A percentile compares a stretch with the other conserved stretches of the same genome.
These are phyloP conservation scores for Achaetomium macrosporum DNA, from an alignment of 2,329 filamentous ascomycete genomes.

Conservation along the genomic window DNA sequence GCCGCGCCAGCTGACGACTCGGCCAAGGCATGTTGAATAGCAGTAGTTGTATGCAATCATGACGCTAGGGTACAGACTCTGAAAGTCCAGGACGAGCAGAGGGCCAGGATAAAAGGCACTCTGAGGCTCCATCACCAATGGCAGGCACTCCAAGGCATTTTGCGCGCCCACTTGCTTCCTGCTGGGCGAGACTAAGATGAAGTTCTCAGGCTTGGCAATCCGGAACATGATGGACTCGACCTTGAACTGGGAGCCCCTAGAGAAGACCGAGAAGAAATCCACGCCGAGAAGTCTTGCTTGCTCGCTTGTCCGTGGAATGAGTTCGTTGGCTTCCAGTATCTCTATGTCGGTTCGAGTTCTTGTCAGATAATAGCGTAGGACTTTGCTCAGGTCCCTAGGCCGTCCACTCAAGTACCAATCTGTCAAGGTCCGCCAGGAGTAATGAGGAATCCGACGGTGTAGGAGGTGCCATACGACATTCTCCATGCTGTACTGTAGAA, in stretches of 20 bases:
- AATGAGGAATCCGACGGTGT: constrained; percentile 82
- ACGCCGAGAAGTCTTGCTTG: constrained; percentile 89
- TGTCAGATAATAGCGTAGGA: constrained; percentile 70
- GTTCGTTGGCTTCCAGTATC: constrained; percentile 83
- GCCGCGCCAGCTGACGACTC: constrained; percentile 82
- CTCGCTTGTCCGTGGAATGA: constrained; percentile 84
- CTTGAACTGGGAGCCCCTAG: constrained; percentile 93
- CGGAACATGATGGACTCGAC: constrained; percentile 98
- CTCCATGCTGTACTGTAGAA: constrained; percentile 93
- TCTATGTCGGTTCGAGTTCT: constrained; percentile 80
- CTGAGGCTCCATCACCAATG: constrained; percentile 94
- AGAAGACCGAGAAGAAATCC: constrained; percentile 96
- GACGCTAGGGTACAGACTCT: constrained; percentile 91
- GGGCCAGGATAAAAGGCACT: constrained; percentile 91
- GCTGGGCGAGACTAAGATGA: constrained; percentile 82
- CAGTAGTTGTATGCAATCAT: constrained; percentile 99
- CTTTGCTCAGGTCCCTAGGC: constrained; percentile 63
- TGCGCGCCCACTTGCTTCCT: constrained; percentile 88
- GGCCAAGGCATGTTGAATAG: constrained; percentile 91
- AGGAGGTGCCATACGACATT: constrained; percentile 90
- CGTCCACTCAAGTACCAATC: constrained; percentile 70
- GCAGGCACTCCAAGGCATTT: constrained; percentile 89
- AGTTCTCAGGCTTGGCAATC: constrained; percentile 95
- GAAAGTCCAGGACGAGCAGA: constrained; percentile 87
- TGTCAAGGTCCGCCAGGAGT: constrained; percentile 72